A percentile compares a stretch with the other conserved stretches of the same genome.
Conservation (phyloP, 108 stramenopile genomes). For the Halocafeteria seosinensis region DNA sequence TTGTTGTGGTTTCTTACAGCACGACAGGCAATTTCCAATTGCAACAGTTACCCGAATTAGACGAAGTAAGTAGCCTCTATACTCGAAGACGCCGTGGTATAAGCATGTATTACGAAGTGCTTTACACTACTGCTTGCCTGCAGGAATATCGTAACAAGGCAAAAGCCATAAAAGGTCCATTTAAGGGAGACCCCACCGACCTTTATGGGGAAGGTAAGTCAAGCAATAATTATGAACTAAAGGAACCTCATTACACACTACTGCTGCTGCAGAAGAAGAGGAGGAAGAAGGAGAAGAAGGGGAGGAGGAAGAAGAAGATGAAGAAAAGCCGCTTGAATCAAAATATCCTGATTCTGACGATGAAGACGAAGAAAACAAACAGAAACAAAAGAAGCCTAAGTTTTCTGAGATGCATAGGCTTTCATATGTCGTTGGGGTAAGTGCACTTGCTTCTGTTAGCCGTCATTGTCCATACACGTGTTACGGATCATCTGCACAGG, state of each 20-base stretch:
- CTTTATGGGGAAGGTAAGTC: neutral
- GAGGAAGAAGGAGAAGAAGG: neutral
- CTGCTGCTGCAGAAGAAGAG: neutral
- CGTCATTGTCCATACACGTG: no score
- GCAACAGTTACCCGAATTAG: neutral
- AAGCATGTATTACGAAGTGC: no score
- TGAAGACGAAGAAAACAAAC: no score
- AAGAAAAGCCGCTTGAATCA: slow-evolving; percentile 1
- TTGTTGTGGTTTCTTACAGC: slow-evolving; percentile 9
- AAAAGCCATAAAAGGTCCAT: neutral
- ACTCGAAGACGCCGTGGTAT: no score
- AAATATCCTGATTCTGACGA: no score
- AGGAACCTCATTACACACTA: neutral
- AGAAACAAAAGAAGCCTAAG: no score
- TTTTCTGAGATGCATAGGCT: slow-evolving; percentile 27
- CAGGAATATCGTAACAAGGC: neutral
- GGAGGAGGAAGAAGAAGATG: slow-evolving; percentile 12
- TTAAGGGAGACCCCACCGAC: slow-evolving; percentile 2
- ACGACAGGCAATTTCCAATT: slow-evolving; percentile 12
- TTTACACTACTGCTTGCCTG: no score
- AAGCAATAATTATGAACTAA: neutral
- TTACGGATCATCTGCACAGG: no score
- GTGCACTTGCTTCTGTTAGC: no score
- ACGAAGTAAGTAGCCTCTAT: no score
- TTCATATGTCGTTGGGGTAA: slow-evolving; percentile 5